These are phyloP conservation scores for Auricularia heimuer DNA, from an alignment of 768 basidiomycete genomes.

Conservation along the genomic window DNA sequence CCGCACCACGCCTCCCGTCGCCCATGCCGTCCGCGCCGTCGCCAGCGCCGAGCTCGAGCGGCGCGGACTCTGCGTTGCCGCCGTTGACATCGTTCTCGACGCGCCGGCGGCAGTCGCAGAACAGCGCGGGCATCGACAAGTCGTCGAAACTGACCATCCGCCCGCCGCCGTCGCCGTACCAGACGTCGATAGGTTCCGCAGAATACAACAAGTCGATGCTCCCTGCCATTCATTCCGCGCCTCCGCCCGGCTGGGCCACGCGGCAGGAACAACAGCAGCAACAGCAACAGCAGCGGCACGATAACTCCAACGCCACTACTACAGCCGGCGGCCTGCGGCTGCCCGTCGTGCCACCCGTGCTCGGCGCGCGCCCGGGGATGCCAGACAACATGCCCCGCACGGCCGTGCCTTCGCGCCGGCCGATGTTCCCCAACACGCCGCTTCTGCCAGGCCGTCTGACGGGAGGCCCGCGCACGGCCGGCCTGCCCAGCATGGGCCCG, in stretches of 20 bases:
- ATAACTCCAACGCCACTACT: not conserved
- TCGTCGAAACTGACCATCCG: conserved; percentile 75
- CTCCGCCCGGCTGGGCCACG: conserved; percentile 33
- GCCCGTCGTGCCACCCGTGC: not conserved
- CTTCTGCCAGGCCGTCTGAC: not conserved
- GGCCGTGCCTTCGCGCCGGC: not conserved
- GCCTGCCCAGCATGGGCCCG: not conserved
- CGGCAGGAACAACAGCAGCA: not conserved
- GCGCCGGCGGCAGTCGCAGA: conserved; percentile 55
- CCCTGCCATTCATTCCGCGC: conserved; percentile 69
- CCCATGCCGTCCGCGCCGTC: not conserved
- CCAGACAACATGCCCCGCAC: not conserved
- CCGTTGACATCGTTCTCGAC: conserved; percentile 66
- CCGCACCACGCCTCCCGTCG: not conserved
- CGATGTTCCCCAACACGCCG: not conserved
- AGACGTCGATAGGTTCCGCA: not conserved
- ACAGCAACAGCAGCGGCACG: not conserved
- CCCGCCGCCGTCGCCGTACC: conserved; percentile 25
- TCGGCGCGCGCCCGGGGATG: not conserved
- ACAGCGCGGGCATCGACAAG: conserved; percentile 54
- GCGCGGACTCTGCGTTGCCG: conserved; percentile 42
- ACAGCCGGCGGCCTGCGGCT: not conserved
- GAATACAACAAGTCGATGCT: conserved; percentile 24
- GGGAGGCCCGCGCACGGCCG: not conserved
- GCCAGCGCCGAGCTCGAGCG: not conserved